A percentile compares a stretch with the other conserved stretches of the same genome.
phyloP scores from a whole-genome alignment of 139 green algal genomes.

The Nannochloris sp. region DNA sequence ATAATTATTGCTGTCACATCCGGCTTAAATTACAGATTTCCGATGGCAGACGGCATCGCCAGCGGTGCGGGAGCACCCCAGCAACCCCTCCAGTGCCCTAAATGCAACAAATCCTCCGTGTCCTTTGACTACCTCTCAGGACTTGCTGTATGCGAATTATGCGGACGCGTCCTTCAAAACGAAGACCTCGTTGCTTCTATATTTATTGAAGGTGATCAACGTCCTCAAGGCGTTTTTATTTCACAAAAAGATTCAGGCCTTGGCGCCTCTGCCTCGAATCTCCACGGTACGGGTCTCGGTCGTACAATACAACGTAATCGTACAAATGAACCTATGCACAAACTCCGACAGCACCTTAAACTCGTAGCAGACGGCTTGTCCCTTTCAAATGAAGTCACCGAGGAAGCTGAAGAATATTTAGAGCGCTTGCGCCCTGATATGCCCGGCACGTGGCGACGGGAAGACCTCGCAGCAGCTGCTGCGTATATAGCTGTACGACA shows the following conservation, averaged over 20 bases:
- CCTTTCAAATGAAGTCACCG: not conserved
- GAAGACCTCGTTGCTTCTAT: not conserved
- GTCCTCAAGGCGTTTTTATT: not conserved
- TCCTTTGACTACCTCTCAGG: not conserved
- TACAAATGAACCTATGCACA: not conserved
- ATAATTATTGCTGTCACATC: too few relatives aligned
- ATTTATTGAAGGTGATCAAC: not conserved
- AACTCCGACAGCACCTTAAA: not conserved
- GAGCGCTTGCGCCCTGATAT: not conserved
- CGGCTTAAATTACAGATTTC: too few relatives aligned
- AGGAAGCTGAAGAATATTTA: not conserved
- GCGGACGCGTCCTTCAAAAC: not conserved
- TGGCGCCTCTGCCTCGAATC: not conserved
- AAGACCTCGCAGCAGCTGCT: not conserved
- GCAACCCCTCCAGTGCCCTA: not conserved
- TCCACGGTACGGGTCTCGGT: not conserved
- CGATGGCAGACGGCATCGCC: too few relatives aligned
- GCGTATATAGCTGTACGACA: not conserved
- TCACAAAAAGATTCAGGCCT: not conserved
- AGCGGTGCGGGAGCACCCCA: too few relatives aligned
- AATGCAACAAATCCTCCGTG: not conserved
- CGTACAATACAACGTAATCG: not conserved
- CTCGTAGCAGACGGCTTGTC: not conserved
- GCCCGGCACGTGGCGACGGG: not conserved
- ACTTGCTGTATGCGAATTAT: not conserved